A percentile compares a stretch with the other conserved stretches of the same genome.
Evolutionary conservation across 495 filamentous ascomycete species (phyloP).

Genomic region (Daldinia concentrica): DNA sequence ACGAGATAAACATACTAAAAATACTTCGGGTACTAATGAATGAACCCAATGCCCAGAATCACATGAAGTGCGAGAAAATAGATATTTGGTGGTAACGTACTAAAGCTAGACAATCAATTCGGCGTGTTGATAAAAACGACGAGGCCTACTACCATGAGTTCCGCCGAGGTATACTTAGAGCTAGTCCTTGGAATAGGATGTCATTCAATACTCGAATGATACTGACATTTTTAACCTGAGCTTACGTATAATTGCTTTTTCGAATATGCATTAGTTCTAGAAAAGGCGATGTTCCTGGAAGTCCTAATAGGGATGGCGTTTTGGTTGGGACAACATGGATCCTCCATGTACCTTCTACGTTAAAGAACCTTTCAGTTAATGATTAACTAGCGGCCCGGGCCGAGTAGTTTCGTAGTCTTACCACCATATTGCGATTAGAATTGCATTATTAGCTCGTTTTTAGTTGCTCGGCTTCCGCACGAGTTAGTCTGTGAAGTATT

Average conservation of each 20-base stretch:
- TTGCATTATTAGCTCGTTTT: background rate
- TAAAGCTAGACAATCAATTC: too few relatives aligned
- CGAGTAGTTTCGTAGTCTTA: background rate
- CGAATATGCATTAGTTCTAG: background rate
- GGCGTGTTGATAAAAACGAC: background rate
- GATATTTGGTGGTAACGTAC: too few relatives aligned
- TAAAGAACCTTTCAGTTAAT: background rate
- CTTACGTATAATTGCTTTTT: background rate
- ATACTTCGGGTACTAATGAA: too few relatives aligned
- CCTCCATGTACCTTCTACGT: background rate
- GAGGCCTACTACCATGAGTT: background rate
- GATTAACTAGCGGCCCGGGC: background rate
- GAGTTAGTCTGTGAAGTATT: too few relatives aligned
- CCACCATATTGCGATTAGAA: background rate
- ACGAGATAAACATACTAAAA: too few relatives aligned
- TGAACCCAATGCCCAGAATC: too few relatives aligned
- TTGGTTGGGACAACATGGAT: background rate
- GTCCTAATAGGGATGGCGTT: background rate
- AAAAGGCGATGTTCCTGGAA: background rate
- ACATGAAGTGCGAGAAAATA: too few relatives aligned
- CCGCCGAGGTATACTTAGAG: background rate
- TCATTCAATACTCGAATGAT: background rate
- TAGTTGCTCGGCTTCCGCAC: background rate
- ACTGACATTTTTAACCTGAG: background rate
- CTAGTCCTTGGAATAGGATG: background rate